phyloP scores from a whole-genome alignment of 1,139 yeast genomes.

The Diutina pseudorugosa region DNA sequence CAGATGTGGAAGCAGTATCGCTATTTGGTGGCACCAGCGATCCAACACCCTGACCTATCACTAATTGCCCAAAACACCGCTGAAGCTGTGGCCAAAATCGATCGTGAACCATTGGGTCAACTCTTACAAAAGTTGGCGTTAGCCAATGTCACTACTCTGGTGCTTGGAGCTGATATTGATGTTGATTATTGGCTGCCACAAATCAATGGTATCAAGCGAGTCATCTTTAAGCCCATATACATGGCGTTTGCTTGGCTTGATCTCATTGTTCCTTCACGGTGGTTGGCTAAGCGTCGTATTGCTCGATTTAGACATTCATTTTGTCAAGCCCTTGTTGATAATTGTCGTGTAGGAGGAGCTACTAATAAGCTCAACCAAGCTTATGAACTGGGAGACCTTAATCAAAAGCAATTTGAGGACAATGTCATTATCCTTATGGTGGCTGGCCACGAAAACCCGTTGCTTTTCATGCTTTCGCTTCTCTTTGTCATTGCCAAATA shows the following conservation, averaged over 20 bases:
- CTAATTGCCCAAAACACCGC: conserved; percentile 24
- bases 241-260: conserved; percentile 47
- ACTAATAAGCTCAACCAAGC: conserved; percentile 19
- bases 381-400: conserved; percentile 20
- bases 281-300: conserved; percentile 32
- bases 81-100: conserved; percentile 12
- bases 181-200: conserved; percentile 11
- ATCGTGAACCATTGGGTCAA: conserved; percentile 18
- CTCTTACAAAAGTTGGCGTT: conserved; percentile 34
- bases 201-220: conserved; percentile 34
- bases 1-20: conserved; percentile 41
- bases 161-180: conserved; percentile 36
- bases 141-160: conserved; percentile 39
- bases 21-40: conserved; percentile 30
- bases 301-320: conserved; percentile 25
- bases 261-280: conserved; percentile 34
- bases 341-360: conserved; percentile 6
- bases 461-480: conserved; percentile 35
- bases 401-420: conserved; percentile 38
- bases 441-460: conserved; percentile 58
- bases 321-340: conserved; percentile 9
- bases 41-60: conserved; percentile 35
- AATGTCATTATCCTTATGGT: conserved; percentile 47
- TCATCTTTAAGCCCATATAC: conserved; percentile 44
- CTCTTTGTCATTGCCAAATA: conserved; percentile 35